Percentiles rank a stretch among this genome's conserved stretches.
Conservation (phyloP, 495 filamentous ascomycete species). For the Daldinia concentrica region DNA sequence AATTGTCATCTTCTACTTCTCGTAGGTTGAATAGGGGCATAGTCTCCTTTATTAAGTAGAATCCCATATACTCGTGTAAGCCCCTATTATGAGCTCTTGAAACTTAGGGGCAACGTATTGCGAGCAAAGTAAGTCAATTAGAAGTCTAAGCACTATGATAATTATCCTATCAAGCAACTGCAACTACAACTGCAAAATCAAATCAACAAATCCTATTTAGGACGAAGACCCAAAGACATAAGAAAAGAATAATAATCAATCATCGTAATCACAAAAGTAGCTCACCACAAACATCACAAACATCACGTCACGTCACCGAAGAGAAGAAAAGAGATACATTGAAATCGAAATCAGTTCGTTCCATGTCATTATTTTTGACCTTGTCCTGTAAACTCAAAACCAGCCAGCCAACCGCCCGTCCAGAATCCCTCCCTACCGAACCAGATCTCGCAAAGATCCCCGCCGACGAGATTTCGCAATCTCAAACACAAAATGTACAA, state of each 20-base stretch:
- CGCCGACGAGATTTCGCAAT: background rate
- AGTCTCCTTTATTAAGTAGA: background rate
- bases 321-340: background rate
- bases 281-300: background rate
- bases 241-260: background rate
- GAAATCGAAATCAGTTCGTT: slow-evolving; percentile 2
- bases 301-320: slow-evolving; percentile 2
- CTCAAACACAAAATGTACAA: background rate
- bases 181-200: background rate
- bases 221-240: background rate
- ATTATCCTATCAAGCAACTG: background rate
- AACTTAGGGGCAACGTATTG: background rate
- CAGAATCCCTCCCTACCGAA: background rate
- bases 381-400: background rate
- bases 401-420: background rate
- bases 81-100: background rate
- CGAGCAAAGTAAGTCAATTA: background rate
- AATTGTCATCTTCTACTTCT: no score
- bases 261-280: background rate
- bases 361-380: slow-evolving; percentile 2
- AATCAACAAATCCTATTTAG: background rate
- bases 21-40: background rate
- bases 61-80: background rate
- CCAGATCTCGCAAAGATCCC: background rate
- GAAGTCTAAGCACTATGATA: background rate